Conservation (phyloP, 352 stramenopile species). For the Albugo laibachii region DNA sequence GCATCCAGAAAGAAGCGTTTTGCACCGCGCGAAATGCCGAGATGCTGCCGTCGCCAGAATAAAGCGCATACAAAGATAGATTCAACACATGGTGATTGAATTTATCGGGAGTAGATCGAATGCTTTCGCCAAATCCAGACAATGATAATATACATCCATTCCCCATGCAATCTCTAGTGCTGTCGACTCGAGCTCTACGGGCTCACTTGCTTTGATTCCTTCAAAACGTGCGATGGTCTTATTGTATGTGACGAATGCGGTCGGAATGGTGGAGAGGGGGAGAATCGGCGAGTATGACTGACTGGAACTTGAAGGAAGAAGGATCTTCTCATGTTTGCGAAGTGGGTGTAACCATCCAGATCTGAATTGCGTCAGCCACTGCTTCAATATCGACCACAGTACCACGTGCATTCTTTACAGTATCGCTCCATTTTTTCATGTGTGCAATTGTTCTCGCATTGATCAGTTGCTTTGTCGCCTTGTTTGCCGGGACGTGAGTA, state of each 20-base stretch:
- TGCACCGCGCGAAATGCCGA: slow-evolving; percentile 39
- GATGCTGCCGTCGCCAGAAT: slow-evolving; percentile 49
- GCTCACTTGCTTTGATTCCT: slow-evolving; percentile 31
- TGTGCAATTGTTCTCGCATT: slow-evolving; percentile 66
- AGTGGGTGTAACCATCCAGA: slow-evolving; percentile 52
- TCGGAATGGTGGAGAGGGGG: slow-evolving; percentile 65
- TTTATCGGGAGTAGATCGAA: slow-evolving; percentile 91
- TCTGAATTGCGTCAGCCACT: slow-evolving; percentile 74
- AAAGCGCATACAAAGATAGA: slow-evolving; percentile 76
- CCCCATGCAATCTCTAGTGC: slow-evolving; percentile 84
- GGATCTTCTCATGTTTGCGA: slow-evolving; percentile 26
- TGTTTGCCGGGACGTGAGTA: slow-evolving; percentile 89
- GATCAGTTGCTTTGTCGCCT: slow-evolving; percentile 85
- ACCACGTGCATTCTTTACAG: slow-evolving; percentile 92
- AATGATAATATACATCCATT: slow-evolving; percentile 88
- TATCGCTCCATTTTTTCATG: slow-evolving; percentile 83
- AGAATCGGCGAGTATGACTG: slow-evolving; percentile 81
- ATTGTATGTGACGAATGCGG: slow-evolving; percentile 84
- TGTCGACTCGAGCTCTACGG: slow-evolving; percentile 88
- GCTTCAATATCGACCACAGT: slow-evolving; percentile 89
- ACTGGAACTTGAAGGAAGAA: not conserved
- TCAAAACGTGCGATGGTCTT: slow-evolving; percentile 72
- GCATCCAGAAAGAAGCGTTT: slow-evolving; percentile 62
- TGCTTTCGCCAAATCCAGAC: slow-evolving; percentile 82
- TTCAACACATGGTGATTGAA: slow-evolving; percentile 91